Conservation (phyloP, 805 yeast genomes). For the Sungouiozyma intestinalis region DNA sequence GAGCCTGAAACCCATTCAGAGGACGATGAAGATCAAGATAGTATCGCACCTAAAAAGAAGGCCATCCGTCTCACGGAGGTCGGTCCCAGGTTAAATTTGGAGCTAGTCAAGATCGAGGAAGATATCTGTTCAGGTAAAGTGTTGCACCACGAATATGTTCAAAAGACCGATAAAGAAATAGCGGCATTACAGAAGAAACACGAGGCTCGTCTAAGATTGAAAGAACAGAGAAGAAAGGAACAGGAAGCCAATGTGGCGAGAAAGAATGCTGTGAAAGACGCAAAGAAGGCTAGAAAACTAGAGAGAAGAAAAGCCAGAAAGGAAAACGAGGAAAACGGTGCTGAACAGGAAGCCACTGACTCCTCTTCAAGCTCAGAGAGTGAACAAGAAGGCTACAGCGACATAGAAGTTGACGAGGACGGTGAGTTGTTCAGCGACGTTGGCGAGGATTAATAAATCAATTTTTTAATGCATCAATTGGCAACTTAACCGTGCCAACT, state of each 20-base stretch:
- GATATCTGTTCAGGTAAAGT: conserved; percentile 85
- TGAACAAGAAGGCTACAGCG: conserved; percentile 19
- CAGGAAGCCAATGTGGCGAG: conserved; percentile 71
- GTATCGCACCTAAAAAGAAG: conserved; percentile 39
- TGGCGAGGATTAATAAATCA: conserved; percentile 28
- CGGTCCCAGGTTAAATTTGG: conserved; percentile 79
- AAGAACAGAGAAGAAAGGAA: conserved; percentile 60
- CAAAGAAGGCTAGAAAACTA: conserved; percentile 59
- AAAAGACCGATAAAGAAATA: conserved; percentile 53
- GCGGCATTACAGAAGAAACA: conserved; percentile 58
- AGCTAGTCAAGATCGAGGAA: conserved; percentile 80
- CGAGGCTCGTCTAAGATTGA: conserved; percentile 46
- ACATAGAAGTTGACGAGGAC: conserved; percentile 22
- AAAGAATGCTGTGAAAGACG: conserved; percentile 63
- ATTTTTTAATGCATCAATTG: background rate
- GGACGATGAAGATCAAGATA: conserved; percentile 10
- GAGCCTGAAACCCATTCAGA: conserved; percentile 14
- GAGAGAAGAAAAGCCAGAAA: conserved; percentile 37
- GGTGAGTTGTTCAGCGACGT: conserved; percentile 32
- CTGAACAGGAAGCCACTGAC: conserved; percentile 19
- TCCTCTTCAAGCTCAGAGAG: conserved; percentile 8
- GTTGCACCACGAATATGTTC: conserved; percentile 63
- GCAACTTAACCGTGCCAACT: too few relatives aligned
- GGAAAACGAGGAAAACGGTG: conserved; percentile 16
- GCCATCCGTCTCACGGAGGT: conserved; percentile 88